Evolutionary conservation across 2,329 filamentous ascomycete genomes (phyloP), one percentile per base, ranked within the genome.

Genomic region (Exophiala oligosperma): DNA sequence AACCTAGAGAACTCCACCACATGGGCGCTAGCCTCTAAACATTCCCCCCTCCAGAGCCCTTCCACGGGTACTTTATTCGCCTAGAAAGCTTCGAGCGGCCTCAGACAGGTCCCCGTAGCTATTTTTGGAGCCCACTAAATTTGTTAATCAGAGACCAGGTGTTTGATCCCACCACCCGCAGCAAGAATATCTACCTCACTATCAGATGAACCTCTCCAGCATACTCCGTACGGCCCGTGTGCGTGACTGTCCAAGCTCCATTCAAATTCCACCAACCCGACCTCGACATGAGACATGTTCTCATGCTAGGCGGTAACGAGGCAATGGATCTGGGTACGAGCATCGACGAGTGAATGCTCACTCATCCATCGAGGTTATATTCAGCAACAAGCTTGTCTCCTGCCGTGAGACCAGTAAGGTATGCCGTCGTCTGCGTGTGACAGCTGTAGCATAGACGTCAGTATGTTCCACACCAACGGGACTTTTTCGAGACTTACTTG

Each of bases 371-470:
- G 17, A 80, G 67, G 3, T 64, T 66, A 64, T 81, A 80, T 63
- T 81, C 75, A 23, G 61, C 57, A 55, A 77, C 73, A 57, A 83
- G 67, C 61, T 76, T 80, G 60, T 84, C 82, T 0, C 78, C 81
- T 28, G 76, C 78, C 0, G 77, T 82, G 38, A 76, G 69, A 1
- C 81, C 82, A 1, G 79, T 79, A 2, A 82, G 71, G 67, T 84
- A 85, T 1, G 82, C 82, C 5, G 77, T 77, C 4, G 77, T 73
- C 67, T 84, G 80, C 0, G 77, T 76, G 67, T 85, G 82, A 49
- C 77, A 76, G 65, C 74, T 83, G 6, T 23, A 21, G 17, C 38
- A 56, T 26, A 21, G 29, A 29, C 17, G 49, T 51, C 24, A 52
- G 55, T n/a, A 52, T 44, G 32, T 35, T 35, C 11, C 32, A 35